A percentile compares a stretch with the other conserved stretches of the same genome.
phyloP scores from a whole-genome alignment of 148 eudicot species.

The Rhododendron kiyosumense region DNA sequence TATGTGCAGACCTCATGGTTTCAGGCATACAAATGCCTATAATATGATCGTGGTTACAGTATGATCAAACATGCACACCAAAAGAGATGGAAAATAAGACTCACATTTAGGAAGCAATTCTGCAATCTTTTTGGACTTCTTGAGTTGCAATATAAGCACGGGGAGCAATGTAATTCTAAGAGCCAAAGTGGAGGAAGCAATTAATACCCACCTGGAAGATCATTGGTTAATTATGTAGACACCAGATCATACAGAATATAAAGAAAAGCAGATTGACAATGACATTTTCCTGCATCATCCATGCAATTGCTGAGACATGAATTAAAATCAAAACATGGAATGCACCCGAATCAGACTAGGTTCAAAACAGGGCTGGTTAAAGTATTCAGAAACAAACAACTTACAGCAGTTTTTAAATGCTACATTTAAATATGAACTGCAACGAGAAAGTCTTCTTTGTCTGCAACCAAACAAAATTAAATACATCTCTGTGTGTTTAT shows the following conservation, averaged over 20 bases:
- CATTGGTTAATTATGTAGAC: neutral
- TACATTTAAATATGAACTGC: neutral
- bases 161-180: conserved; percentile 67
- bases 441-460: neutral
- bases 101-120: conserved; percentile 71
- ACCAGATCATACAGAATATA: neutral
- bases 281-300: neutral
- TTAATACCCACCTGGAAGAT: conserved; percentile 64
- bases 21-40: neutral
- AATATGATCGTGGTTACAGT: neutral
- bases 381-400: neutral
- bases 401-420: neutral
- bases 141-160: conserved; percentile 54
- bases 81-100: conserved; percentile 16
- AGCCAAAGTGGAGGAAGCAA: conserved; percentile 65
- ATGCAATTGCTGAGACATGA: neutral
- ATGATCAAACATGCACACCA: neutral
- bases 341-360: neutral
- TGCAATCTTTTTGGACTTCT: conserved; percentile 49
- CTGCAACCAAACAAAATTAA: neutral
- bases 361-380: neutral
- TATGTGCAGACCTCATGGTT: neutral
- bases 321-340: neutral
- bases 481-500: neutral
- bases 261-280: neutral